Evolutionary conservation across 2,329 filamentous ascomycete species (phyloP), one percentile per base, ranked within the genome.

Genomic region (Ophiosphaerella herpotricha): DNA sequence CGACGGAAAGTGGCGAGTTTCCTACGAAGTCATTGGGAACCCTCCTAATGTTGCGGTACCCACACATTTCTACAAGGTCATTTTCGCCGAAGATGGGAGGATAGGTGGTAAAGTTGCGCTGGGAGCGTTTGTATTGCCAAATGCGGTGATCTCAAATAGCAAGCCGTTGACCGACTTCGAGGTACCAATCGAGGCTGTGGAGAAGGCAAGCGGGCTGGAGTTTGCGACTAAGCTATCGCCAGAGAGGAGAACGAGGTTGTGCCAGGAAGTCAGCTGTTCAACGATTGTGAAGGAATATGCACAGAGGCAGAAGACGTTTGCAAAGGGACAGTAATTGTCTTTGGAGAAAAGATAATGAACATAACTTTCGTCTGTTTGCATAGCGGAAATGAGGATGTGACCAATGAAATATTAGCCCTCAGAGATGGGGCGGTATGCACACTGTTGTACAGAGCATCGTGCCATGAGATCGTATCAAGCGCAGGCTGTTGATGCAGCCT

Each of bases 41-140:
- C 94, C 94, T 58, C 93, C 94, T 7, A 95, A 91, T 66, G 89
- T 99, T 47, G 92, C 94, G 23, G 94, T 99, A 45, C 94, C 94
- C 3, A 99, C 94, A 18, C 94, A 99, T 75, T 99, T 99, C 78
- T 99, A 96, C 83, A 99, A 99, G 80, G 91, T 99, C 68, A 94
- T 99, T 63, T 96, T 94, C 67, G 94, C 90, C 23, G 94, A 99
- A 77, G 91, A 96, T 67, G 89, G 88, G 3, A 75, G 70, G 50
- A 75, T 72, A 8, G 89, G 90, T 14, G 68, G 70, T 9, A 71
- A 72, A 24, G 94, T 99, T 31, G 91, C 91, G 29, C 78, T 99
- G 32, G 94, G 90, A 39, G 94, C 94, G 7, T 99, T 99, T 68
- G 93, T 99, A 45, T 80, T 99, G 64, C 94, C 94, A 13, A 99